Evolutionary conservation across 2,329 filamentous ascomycete species (phyloP).

Genomic region (Aaosphaeria pasadenensis): DNA sequence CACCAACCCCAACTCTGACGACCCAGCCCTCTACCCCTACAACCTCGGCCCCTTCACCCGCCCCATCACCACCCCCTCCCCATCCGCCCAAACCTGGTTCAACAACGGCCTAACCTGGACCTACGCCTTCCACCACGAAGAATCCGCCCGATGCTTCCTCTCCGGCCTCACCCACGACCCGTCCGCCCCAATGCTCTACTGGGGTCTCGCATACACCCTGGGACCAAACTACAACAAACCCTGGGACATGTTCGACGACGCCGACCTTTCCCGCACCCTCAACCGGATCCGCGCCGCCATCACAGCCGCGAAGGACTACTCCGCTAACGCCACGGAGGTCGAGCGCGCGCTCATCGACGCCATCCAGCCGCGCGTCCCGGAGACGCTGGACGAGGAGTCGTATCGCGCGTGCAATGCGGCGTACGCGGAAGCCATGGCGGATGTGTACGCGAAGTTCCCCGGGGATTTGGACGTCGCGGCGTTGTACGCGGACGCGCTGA

Average conservation of each 20-base stretch:
- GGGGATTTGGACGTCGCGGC: slow-evolving; percentile 62
- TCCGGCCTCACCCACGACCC: slow-evolving; percentile 55
- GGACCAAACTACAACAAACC: slow-evolving; percentile 81
- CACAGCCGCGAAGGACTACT: slow-evolving; percentile 41
- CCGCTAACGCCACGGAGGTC: slow-evolving; percentile 42
- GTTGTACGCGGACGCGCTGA: slow-evolving; percentile 63
- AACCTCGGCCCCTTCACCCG: slow-evolving; percentile 60
- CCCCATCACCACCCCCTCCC: slow-evolving; percentile 52
- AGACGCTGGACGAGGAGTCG: slow-evolving; percentile 39
- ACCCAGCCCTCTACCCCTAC: slow-evolving; percentile 32
- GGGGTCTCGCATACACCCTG: slow-evolving; percentile 65
- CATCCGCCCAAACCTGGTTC: slow-evolving; percentile 64
- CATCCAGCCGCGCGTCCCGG: slow-evolving; percentile 48
- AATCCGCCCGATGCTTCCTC: slow-evolving; percentile 64
- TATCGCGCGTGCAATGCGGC: slow-evolving; percentile 54
- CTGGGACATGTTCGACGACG: slow-evolving; percentile 66
- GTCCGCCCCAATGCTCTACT: slow-evolving; percentile 62
- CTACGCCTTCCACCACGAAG: slow-evolving; percentile 75
- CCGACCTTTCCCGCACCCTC: slow-evolving; percentile 56
- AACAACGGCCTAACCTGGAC: slow-evolving; percentile 70
- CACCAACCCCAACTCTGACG: not conserved
- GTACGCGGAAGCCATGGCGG: slow-evolving; percentile 62
- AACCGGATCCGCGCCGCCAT: slow-evolving; percentile 48
- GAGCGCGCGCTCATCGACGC: slow-evolving; percentile 65
- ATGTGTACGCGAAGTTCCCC: slow-evolving; percentile 51